A percentile compares a stretch with the other conserved stretches of the same genome.
These are phyloP conservation scores for Wickerhamomyces alni DNA, from an alignment of 805 yeast species.

Conservation along the genomic window DNA sequence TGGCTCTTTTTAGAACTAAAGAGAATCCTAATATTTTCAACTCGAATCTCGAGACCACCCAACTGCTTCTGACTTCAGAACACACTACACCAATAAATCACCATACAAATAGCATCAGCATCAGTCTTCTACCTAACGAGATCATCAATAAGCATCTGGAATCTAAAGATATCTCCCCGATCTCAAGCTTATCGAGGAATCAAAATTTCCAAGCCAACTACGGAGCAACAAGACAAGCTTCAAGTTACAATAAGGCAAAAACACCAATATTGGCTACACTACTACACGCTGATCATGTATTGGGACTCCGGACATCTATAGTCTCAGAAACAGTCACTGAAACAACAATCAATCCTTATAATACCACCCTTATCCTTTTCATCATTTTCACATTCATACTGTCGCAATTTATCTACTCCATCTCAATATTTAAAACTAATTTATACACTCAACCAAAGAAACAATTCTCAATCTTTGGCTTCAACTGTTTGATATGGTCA, in stretches of 20 bases:
- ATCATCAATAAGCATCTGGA: not conserved
- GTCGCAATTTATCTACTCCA: conserved; percentile 35
- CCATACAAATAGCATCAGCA: not conserved
- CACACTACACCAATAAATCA: not conserved
- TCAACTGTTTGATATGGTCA: conserved; percentile 22
- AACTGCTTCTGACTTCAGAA: not conserved
- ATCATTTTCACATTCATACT: conserved; percentile 19
- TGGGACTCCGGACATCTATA: conserved; percentile 3
- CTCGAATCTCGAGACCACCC: not conserved
- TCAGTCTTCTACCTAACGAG: no score
- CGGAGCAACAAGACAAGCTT: conserved; percentile 3
- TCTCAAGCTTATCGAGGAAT: conserved; percentile 1
- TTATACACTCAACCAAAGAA: conserved; percentile 86
- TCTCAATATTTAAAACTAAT: conserved; percentile 73
- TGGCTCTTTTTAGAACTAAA: not conserved
- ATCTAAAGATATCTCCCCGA: conserved; percentile 6
- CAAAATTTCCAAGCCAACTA: conserved; percentile 2
- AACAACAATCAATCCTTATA: not conserved
- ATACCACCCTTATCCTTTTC: conserved; percentile 18
- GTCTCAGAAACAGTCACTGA: conserved; percentile 1
- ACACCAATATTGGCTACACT: conserved; percentile 17
- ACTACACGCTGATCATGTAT: conserved; percentile 8
- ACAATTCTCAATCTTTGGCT: conserved; percentile 69
- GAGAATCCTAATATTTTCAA: not conserved
- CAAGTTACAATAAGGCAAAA: conserved; percentile 7